phyloP scores from a whole-genome alignment of 2,329 filamentous ascomycete genomes.

The Venturia nashicola region DNA sequence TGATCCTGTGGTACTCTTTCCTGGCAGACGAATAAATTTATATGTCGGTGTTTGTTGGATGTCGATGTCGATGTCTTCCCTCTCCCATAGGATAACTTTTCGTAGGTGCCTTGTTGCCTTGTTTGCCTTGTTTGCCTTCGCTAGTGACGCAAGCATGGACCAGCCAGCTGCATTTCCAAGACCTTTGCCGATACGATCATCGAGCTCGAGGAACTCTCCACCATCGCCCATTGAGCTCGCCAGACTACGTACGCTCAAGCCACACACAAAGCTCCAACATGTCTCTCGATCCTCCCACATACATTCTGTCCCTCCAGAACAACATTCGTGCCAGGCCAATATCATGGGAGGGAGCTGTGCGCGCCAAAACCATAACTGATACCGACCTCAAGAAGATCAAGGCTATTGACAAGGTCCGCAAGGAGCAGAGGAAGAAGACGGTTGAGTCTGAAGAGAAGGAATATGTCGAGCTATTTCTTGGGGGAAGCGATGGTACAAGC shows the following conservation, averaged over 20 bases:
- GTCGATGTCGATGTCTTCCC: not conserved
- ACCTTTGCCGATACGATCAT: conserved; percentile 2
- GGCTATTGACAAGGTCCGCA: conserved; percentile 90
- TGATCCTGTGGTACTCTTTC: conserved; percentile 17
- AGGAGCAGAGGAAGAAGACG: conserved; percentile 73
- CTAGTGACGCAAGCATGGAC: not conserved
- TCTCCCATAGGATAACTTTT: not conserved
- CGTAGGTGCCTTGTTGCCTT: no score
- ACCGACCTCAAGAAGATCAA: conserved; percentile 91
- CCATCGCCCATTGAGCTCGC: conserved; percentile 5
- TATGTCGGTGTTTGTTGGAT: not conserved
- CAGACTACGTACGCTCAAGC: not conserved
- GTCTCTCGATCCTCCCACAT: conserved; percentile 86
- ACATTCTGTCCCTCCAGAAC: conserved; percentile 79
- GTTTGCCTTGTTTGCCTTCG: not conserved
- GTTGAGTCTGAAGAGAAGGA: conserved; percentile 69
- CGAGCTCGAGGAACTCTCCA: conserved; percentile 8
- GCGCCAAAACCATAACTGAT: conserved; percentile 87
- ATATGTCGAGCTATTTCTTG: conserved; percentile 71
- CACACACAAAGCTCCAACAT: conserved; percentile 36
- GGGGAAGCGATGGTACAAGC: conserved; percentile 48
- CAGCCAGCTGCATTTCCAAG: not conserved
- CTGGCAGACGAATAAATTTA: not conserved
- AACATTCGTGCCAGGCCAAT: conserved; percentile 94
- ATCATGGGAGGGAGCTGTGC: conserved; percentile 92